These are phyloP conservation scores for Talaromyces sp. DNA, from an alignment of 2,329 filamentous ascomycete genomes.

Conservation along the genomic window DNA sequence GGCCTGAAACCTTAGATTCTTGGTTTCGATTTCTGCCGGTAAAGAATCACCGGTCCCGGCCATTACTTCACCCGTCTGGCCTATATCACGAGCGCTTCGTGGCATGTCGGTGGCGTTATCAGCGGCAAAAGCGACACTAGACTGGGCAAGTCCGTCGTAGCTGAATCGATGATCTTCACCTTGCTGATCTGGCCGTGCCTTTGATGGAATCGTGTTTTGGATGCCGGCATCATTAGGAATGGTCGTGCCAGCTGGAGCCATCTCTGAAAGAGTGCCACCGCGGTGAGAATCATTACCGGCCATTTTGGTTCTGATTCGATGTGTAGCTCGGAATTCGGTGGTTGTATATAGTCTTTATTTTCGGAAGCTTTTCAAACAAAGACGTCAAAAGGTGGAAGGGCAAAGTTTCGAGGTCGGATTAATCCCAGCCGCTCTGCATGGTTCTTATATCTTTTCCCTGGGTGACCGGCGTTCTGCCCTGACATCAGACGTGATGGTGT, in stretches of 20 bases:
- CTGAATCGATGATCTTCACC: constrained; percentile 50
- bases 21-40: constrained; percentile 35
- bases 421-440: background rate
- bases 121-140: constrained; percentile 38
- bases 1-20: constrained; percentile 31
- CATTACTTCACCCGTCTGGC: constrained; percentile 33
- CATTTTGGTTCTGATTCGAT: background rate
- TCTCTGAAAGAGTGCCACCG: constrained; percentile 28
- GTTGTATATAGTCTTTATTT: background rate
- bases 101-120: constrained; percentile 48
- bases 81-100: constrained; percentile 31
- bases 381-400: background rate
- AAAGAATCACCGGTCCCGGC: constrained; percentile 39
- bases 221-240: constrained; percentile 47
- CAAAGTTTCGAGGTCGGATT: background rate
- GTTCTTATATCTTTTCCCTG: background rate
- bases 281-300: constrained; percentile 20
- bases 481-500: constrained; percentile 9
- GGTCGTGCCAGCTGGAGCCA: constrained; percentile 27
- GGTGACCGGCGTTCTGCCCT: background rate
- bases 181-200: constrained; percentile 35
- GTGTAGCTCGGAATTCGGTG: background rate
- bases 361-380: background rate
- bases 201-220: constrained; percentile 37
- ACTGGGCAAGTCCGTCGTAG: constrained; percentile 36